Evolutionary conservation across 2,329 filamentous ascomycete genomes (phyloP).

Genomic region (Xylariales sp.): DNA sequence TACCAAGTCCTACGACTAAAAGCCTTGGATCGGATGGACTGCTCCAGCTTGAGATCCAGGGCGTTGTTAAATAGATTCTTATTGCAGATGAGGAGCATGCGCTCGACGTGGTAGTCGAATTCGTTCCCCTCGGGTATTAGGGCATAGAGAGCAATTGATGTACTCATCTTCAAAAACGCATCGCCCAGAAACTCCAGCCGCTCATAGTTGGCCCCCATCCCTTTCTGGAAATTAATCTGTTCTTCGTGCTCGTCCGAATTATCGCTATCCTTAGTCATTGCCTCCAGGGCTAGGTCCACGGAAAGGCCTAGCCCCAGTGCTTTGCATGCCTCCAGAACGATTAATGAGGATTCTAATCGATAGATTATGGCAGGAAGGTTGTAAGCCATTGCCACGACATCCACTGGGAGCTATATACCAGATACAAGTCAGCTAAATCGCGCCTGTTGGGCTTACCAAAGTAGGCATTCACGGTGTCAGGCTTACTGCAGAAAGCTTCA

Average conservation of each 20-base stretch:
- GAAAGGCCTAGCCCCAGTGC: slow-evolving; percentile 60
- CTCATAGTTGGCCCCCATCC: slow-evolving; percentile 95
- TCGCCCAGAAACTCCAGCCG: slow-evolving; percentile 91
- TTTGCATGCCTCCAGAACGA: slow-evolving; percentile 70
- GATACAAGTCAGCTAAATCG: neutral
- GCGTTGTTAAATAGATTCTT: slow-evolving; percentile 81
- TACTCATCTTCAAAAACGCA: slow-evolving; percentile 92
- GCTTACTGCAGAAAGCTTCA: slow-evolving; percentile 72
- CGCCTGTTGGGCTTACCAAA: too few relatives aligned
- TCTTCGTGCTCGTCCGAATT: slow-evolving; percentile 71
- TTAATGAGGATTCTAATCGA: slow-evolving; percentile 75
- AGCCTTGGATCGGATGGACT: slow-evolving; percentile 76
- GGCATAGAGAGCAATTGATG: slow-evolving; percentile 80
- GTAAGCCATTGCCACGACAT: slow-evolving; percentile 68
- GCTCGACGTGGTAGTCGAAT: slow-evolving; percentile 81
- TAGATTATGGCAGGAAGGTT: slow-evolving; percentile 81
- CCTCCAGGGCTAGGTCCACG: slow-evolving; percentile 73
- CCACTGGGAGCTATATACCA: slow-evolving; percentile 54
- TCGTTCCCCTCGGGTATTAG: slow-evolving; percentile 74
- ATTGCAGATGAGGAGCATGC: slow-evolving; percentile 91
- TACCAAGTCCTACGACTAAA: slow-evolving; percentile 89
- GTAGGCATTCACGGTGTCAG: slow-evolving; percentile 5
- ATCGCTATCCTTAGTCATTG: slow-evolving; percentile 88
- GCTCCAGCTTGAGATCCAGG: slow-evolving; percentile 57
- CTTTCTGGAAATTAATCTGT: slow-evolving; percentile 69